Evolutionary conservation across 2,329 filamentous ascomycete species (phyloP).

Genomic region (Stachybotrys chartarum): DNA sequence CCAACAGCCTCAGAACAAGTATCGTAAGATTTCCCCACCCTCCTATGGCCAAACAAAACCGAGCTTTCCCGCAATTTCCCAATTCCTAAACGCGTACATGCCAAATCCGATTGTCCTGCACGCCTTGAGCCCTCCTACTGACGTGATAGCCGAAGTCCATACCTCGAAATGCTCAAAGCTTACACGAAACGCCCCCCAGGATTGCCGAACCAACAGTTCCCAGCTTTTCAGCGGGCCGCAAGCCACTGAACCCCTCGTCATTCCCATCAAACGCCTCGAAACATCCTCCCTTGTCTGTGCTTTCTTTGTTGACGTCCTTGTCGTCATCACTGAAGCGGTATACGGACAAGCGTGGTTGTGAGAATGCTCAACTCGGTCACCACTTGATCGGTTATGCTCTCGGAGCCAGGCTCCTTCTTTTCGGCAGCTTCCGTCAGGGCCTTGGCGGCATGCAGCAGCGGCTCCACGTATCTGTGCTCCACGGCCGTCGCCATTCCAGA

Average conservation of each 20-base stretch:
- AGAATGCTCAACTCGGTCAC: conserved; percentile 34
- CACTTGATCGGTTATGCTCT: conserved; percentile 16
- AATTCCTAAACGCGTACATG: not conserved
- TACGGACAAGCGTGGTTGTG: conserved; percentile 31
- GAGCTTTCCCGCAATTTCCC: not conserved
- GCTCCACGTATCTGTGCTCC: conserved; percentile 50
- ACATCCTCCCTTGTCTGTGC: not conserved
- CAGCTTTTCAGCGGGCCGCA: not conserved
- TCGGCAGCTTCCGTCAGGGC: conserved; percentile 22
- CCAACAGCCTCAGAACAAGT: too few species aligned
- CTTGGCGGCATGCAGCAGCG: conserved; percentile 38
- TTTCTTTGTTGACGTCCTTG: not conserved
- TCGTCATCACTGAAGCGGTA: conserved; percentile 27
- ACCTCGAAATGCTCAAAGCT: not conserved
- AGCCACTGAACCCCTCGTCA: not conserved
- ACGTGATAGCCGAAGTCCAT: not conserved
- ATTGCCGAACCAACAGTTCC: not conserved
- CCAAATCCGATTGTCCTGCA: not conserved
- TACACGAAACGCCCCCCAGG: not conserved
- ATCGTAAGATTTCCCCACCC: too few species aligned
- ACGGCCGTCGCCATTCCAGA: conserved; percentile 49
- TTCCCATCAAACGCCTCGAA: not conserved
- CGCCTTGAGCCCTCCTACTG: not conserved
- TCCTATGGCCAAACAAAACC: too few species aligned
- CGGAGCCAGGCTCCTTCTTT: conserved; percentile 20